phyloP scores from a whole-genome alignment of 2,329 filamentous ascomycete genomes.

The Aspergillus arachidicola region DNA sequence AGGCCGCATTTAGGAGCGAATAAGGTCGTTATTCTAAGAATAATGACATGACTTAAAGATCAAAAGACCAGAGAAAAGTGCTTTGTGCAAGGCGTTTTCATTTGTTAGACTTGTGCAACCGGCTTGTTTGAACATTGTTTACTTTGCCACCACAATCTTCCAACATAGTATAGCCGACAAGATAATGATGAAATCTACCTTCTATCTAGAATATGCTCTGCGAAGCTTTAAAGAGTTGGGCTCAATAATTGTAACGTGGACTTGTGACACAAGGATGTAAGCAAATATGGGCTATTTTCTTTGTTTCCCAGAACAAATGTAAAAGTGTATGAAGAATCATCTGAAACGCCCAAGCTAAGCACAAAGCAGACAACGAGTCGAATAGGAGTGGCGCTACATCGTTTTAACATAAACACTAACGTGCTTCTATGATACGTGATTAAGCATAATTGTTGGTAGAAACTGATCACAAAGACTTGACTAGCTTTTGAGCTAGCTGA shows the following conservation, averaged over 20 bases:
- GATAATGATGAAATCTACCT: not conserved
- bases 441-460: no score
- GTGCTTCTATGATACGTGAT: no score
- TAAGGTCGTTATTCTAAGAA: not conserved
- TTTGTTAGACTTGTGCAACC: not conserved
- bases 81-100: not conserved
- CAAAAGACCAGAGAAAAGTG: not conserved
- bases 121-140: not conserved
- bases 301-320: not conserved
- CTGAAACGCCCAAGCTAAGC: not conserved
- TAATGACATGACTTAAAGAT: not conserved
- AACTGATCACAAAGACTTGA: no score
- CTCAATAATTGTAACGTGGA: no score
- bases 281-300: not conserved
- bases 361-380: not conserved
- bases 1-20: not conserved
- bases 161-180: not conserved
- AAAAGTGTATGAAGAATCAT: not conserved
- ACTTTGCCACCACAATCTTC: not conserved
- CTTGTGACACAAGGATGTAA: not conserved
- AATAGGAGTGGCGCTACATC: not conserved
- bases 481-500: no score
- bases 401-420: no score
- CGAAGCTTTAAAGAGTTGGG: not conserved
- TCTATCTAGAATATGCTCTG: not conserved